Evolutionary conservation across 2,329 filamentous ascomycete genomes (phyloP), one percentile per base, ranked within the genome.

Genomic region (Penicillium crustosum): DNA sequence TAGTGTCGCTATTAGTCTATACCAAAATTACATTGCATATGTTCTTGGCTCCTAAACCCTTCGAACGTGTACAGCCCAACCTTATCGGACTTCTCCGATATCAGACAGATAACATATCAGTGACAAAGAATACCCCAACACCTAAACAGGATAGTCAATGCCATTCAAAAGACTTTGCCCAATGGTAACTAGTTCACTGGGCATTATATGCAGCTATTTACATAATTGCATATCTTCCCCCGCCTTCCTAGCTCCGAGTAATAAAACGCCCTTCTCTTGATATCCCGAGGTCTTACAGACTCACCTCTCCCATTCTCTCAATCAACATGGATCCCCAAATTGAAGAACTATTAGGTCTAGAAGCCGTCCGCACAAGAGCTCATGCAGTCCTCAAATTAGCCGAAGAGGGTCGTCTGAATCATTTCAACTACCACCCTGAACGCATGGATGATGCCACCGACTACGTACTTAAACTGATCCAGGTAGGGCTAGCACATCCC

Each of bases 391-490:
- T 71, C 41, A 65, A 72, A 33, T 71, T 72, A 1, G 79, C 79
- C n/a, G 68, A 75, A 54, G 59, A 68, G 4, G 73, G 73, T 4
- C 64, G 70, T 7, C 64, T 82, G 33, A 74, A 68, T 59, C 77
- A 80, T 61, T 82, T 81, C 51, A 68, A 76, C 10, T 77, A 78
- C 45, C 70, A 78, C 10, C 64, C 71, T 19, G 67, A 72, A 6
- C 72, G 71, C 15, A 71, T 81, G 68, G 61, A 67, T 15, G 66
- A 70, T 15, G 75, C 74, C 12, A 78, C 74, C 2, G 73, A 79
- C 19, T 81, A 77, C 45, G 79, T 82, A 2, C 66, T 69, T 9
- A 65, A 65, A 9, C 71, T 81, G 19, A 82, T 81, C 27, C 70
- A 76, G 58, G 79, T 81, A 63, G 65, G 58, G 4, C 21, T 19